Percentiles rank a stretch among this genome's conserved stretches.
Conservation (phyloP, 371 early-diverging fungal species). For the Globomyces sp. region DNA sequence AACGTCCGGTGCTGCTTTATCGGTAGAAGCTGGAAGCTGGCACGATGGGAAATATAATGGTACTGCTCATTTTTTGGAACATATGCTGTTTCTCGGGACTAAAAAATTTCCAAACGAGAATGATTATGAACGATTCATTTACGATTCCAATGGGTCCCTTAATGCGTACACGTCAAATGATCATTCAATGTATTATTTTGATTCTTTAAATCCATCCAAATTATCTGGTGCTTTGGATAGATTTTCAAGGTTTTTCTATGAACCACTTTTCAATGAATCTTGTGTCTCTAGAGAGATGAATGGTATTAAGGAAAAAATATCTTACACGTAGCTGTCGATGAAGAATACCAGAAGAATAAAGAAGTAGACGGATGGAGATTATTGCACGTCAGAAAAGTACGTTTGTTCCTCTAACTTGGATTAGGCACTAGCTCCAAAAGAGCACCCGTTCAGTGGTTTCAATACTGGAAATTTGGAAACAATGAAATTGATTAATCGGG, state of each 20-base stretch:
- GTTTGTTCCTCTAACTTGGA: conserved; percentile 13
- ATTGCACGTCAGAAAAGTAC: conserved; percentile 33
- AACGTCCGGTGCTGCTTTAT: conserved; percentile 30
- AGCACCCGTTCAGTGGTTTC: conserved; percentile 20
- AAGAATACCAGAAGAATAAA: conserved; percentile 40
- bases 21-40: conserved; percentile 40
- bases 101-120: conserved; percentile 32
- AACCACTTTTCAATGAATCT: conserved; percentile 40
- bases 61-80: conserved; percentile 60
- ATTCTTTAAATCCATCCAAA: conserved; percentile 22
- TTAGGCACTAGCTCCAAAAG: conserved; percentile 23
- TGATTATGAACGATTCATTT: conserved; percentile 46
- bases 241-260: conserved; percentile 43
- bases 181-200: conserved; percentile 53
- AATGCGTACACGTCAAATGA: conserved; percentile 56
- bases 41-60: conserved; percentile 39
- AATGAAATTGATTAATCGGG: conserved; percentile 34
- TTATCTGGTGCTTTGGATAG: conserved; percentile 46
- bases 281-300: conserved; percentile 26
- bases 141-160: conserved; percentile 42
- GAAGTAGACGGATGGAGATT: conserved; percentile 37
- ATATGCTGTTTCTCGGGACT: conserved; percentile 62
- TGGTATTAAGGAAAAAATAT: conserved; percentile 6
- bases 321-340: conserved; percentile 27
- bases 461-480: conserved; percentile 45